phyloP scores from a whole-genome alignment of 2,329 filamentous ascomycete genomes.

The Grosmannia clavigera region DNA sequence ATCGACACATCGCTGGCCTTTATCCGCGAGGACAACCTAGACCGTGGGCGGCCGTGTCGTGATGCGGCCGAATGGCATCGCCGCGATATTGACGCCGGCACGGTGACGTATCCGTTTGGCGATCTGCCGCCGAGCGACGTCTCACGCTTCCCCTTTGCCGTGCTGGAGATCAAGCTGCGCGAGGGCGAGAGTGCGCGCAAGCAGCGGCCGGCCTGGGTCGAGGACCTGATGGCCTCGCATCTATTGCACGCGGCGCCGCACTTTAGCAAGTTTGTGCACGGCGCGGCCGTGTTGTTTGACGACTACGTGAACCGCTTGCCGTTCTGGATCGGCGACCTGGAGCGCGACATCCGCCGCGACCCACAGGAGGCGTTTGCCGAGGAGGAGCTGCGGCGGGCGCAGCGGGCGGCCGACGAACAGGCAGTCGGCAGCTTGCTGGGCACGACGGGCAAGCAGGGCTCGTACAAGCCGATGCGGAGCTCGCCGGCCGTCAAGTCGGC shows the following conservation, averaged over 20 bases:
- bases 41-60: slow-evolving; percentile 73
- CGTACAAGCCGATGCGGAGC: slow-evolving; percentile 48
- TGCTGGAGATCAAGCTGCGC: slow-evolving; percentile 85
- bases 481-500: slow-evolving; percentile 49
- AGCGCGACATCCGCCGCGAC: slow-evolving; percentile 87
- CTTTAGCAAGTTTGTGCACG: slow-evolving; percentile 96
- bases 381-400: slow-evolving; percentile 73
- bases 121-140: slow-evolving; percentile 85
- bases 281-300: slow-evolving; percentile 82
- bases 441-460: slow-evolving; percentile 29
- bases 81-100: slow-evolving; percentile 69
- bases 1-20: slow-evolving; percentile 88
- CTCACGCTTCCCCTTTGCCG: slow-evolving; percentile 75
- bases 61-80: slow-evolving; percentile 86
- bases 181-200: slow-evolving; percentile 44
- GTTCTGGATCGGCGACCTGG: slow-evolving; percentile 88
- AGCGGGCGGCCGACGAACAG: slow-evolving; percentile 73
- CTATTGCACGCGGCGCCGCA: slow-evolving; percentile 78
- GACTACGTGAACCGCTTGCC: slow-evolving; percentile 93
- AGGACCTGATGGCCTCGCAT: slow-evolving; percentile 85
- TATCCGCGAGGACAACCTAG: slow-evolving; percentile 67
- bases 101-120: slow-evolving; percentile 78
- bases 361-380: slow-evolving; percentile 83
- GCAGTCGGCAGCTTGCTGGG: slow-evolving; percentile 82
- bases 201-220: slow-evolving; percentile 71